phyloP scores from a whole-genome alignment of 192 early-diverging fungal genomes.

The Linnemannia zychae region DNA sequence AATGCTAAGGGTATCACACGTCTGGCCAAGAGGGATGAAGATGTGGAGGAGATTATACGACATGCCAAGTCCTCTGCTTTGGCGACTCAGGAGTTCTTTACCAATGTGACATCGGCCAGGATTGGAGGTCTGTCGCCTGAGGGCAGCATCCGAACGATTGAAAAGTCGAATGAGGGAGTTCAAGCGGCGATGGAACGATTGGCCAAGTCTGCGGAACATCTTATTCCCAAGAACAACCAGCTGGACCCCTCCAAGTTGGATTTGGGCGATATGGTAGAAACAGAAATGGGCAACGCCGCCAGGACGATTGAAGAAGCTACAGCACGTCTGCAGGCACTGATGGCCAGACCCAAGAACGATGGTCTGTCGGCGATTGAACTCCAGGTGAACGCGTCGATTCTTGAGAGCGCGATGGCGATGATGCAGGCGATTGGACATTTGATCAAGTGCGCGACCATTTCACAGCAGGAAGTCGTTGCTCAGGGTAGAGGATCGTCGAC shows the following conservation, averaged over 20 bases:
- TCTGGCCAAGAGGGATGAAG: constrained; percentile 82
- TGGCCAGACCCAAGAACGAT: constrained; percentile 78
- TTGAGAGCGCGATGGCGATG: constrained; percentile 91
- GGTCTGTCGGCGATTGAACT: constrained; percentile 78
- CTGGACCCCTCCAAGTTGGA: constrained; percentile 72
- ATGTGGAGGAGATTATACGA: constrained; percentile 78
- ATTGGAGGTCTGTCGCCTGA: constrained; percentile 70
- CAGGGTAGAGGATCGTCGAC: constrained; percentile 86
- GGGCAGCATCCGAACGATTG: constrained; percentile 79
- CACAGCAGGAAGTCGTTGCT: constrained; percentile 96
- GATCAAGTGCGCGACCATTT: constrained; percentile 91
- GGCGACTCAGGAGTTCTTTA: constrained; percentile 81
- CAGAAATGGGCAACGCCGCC: constrained; percentile 91
- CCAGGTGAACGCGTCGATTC: constrained; percentile 90
- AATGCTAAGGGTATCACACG: constrained; percentile 94
- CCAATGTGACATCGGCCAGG: constrained; percentile 81
- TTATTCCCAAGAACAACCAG: constrained; percentile 71
- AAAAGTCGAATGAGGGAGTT: constrained; percentile 80
- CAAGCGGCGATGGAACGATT: constrained; percentile 81
- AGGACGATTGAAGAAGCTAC: constrained; percentile 92
- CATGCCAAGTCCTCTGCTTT: constrained; percentile 77
- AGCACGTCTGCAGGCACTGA: constrained; percentile 79
- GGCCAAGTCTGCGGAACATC: constrained; percentile 78
- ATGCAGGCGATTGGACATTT: constrained; percentile 94
- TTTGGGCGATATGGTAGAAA: constrained; percentile 90